Percentiles rank a stretch among this genome's conserved stretches.
These are phyloP conservation scores for Raffaelea deltoideospora DNA, from an alignment of 2,329 filamentous ascomycete genomes.

Conservation along the genomic window DNA sequence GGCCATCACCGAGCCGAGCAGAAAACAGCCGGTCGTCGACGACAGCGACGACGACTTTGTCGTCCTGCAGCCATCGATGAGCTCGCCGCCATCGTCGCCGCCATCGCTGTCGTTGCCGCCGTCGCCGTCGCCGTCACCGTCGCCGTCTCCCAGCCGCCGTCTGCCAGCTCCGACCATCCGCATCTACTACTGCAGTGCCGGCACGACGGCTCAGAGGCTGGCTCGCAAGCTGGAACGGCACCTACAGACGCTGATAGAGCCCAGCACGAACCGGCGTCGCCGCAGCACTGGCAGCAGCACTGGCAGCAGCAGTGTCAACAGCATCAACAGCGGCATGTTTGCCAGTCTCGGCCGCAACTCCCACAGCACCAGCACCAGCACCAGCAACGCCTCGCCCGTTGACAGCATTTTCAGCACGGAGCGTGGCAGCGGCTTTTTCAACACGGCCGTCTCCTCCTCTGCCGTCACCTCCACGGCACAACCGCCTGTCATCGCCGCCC, in stretches of 20 bases:
- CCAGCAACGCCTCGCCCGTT: too few species aligned
- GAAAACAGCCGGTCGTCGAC: too few species aligned
- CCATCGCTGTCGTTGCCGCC: background rate
- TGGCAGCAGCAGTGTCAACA: background rate
- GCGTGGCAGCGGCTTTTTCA: too few species aligned
- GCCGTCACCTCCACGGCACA: background rate
- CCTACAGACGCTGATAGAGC: too few species aligned
- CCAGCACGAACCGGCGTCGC: background rate
- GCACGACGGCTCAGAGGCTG: too few species aligned
- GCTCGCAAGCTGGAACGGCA: too few species aligned
- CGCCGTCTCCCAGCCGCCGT: background rate
- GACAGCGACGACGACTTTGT: background rate
- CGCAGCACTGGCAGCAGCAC: background rate
- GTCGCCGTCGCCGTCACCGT: background rate
- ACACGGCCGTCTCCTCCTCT: background rate
- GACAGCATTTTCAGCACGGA: too few species aligned
- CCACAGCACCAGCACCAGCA: too few species aligned
- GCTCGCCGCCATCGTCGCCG: background rate
- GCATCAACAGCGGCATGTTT: too few species aligned
- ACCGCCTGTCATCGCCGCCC: background rate
- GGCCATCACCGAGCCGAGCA: too few species aligned
- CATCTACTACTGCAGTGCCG: background rate
- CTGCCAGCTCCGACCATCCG: background rate
- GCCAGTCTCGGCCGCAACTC: too few species aligned
- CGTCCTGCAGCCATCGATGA: background rate